Conservation (phyloP, 2,329 filamentous ascomycete species). For the Pseudonectria buxi region DNA sequence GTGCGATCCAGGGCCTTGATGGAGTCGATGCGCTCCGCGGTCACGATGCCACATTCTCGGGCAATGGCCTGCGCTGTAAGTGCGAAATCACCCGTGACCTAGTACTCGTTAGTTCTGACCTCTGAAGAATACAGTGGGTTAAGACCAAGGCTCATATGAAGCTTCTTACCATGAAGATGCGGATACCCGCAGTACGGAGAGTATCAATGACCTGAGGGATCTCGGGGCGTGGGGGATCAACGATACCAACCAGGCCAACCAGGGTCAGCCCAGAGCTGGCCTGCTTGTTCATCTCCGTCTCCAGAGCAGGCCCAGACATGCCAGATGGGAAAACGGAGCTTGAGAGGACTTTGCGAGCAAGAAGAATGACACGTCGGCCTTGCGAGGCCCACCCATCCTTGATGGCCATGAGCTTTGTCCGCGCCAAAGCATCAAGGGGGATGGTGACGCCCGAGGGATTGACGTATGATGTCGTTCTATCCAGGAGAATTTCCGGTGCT, state of each 20-base stretch:
- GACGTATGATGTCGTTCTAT: conserved; percentile 53
- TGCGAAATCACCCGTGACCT: conserved; percentile 70
- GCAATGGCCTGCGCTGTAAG: conserved; percentile 70
- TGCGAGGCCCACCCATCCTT: conserved; percentile 64
- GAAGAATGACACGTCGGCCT: conserved; percentile 60
- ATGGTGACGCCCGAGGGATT: conserved; percentile 47
- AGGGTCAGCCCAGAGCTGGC: conserved; percentile 55
- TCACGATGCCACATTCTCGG: conserved; percentile 64
- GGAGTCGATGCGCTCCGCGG: conserved; percentile 45
- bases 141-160: neutral
- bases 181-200: conserved; percentile 61
- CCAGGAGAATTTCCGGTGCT: conserved; percentile 66
- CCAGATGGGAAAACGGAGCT: conserved; percentile 31
- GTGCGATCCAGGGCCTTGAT: conserved; percentile 42
- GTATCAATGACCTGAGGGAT: conserved; percentile 61
- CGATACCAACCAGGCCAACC: conserved; percentile 68
- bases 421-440: conserved; percentile 36
- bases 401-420: conserved; percentile 46
- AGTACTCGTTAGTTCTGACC: neutral
- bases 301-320: conserved; percentile 34
- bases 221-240: conserved; percentile 70
- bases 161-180: conserved; percentile 63
- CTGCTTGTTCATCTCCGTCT: conserved; percentile 48
- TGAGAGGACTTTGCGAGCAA: conserved; percentile 54
- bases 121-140: neutral